Conservation (phyloP, 139 green algal genomes). For the Ettlia oleoabundans region DNA sequence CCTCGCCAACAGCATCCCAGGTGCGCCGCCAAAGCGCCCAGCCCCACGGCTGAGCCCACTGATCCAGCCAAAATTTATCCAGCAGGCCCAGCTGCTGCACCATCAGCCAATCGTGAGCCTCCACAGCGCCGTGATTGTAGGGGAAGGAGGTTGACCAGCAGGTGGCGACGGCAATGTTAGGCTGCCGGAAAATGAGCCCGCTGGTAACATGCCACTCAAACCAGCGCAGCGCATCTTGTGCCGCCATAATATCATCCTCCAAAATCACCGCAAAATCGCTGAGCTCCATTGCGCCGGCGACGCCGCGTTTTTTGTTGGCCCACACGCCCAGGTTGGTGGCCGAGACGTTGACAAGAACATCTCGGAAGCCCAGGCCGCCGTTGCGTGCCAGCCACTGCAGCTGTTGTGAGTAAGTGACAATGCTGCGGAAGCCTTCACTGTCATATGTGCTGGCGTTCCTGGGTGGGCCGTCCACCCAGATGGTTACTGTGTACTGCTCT, state of each 20-base stretch:
- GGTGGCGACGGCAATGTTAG: constrained; percentile 24
- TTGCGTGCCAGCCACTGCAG: constrained; percentile 28
- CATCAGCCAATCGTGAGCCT: constrained; percentile 8
- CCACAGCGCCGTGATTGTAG: background rate
- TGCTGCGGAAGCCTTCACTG: background rate
- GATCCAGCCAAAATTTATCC: constrained; percentile 29
- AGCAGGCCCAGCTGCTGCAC: constrained; percentile 12
- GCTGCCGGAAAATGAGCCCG: constrained; percentile 16
- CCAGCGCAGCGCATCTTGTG: constrained; percentile 26
- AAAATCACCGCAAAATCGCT: constrained; percentile 17
- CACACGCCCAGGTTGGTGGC: constrained; percentile 21
- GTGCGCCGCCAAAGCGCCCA: constrained; percentile 31
- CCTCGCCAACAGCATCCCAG: constrained; percentile 2
- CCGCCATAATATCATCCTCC: constrained; percentile 21
- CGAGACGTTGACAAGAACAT: constrained; percentile 12
- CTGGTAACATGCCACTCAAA: constrained; percentile 34
- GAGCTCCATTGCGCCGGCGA: constrained; percentile 5
- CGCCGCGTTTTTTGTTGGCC: constrained; percentile 32
- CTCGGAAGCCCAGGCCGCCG: background rate
- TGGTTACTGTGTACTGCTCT: constrained; percentile 1
- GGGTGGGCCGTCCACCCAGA: constrained; percentile 7
- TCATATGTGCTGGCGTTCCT: background rate
- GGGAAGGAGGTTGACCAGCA: constrained; percentile 28
- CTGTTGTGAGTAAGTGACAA: background rate
- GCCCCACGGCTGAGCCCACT: constrained; percentile 16